phyloP scores from a whole-genome alignment of 2,329 filamentous ascomycete species.

The Fusarium pseudograminearum region DNA sequence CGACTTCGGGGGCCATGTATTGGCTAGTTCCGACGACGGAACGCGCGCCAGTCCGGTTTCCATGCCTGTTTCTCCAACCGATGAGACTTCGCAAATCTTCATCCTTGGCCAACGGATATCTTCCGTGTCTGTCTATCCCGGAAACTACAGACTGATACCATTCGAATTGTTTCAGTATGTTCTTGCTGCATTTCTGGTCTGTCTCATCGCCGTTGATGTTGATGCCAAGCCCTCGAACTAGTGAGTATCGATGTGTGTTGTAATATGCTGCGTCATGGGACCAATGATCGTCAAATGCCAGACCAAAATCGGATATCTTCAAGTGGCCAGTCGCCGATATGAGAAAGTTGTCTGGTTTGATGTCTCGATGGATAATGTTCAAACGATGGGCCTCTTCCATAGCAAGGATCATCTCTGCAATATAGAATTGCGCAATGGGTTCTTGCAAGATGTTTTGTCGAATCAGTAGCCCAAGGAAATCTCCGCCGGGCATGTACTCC shows the following conservation, averaged over 20 bases:
- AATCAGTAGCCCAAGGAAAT: slow-evolving; percentile 89
- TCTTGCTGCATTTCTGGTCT: slow-evolving; percentile 69
- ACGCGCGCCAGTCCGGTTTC: slow-evolving; percentile 78
- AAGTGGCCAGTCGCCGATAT: slow-evolving; percentile 89
- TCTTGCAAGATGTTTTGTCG: slow-evolving; percentile 87
- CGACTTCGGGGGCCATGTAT: slow-evolving; percentile 97
- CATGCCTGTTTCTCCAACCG: slow-evolving; percentile 75
- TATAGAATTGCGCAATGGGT: slow-evolving; percentile 82
- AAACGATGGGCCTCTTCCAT: slow-evolving; percentile 92
- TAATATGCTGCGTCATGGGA: slow-evolving; percentile 90
- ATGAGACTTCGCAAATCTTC: slow-evolving; percentile 62
- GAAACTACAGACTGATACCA: slow-evolving; percentile 50
- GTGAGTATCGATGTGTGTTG: slow-evolving; percentile 81
- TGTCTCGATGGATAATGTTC: slow-evolving; percentile 91
- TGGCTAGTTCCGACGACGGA: slow-evolving; percentile 96
- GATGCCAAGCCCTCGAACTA: slow-evolving; percentile 82
- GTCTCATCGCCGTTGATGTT: slow-evolving; percentile 78
- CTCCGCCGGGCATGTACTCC: slow-evolving; percentile 98
- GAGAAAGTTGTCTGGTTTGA: slow-evolving; percentile 98
- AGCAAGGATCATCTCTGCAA: slow-evolving; percentile 95
- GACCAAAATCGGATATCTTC: slow-evolving; percentile 95
- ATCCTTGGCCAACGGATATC: slow-evolving; percentile 46
- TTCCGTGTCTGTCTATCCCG: slow-evolving; percentile 51
- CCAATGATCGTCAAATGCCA: slow-evolving; percentile 97
- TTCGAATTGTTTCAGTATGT: slow-evolving; percentile 51